Base-by-base conservation (phyloP, 306 rosid species). In the Sicyos baderoa region DNA sequence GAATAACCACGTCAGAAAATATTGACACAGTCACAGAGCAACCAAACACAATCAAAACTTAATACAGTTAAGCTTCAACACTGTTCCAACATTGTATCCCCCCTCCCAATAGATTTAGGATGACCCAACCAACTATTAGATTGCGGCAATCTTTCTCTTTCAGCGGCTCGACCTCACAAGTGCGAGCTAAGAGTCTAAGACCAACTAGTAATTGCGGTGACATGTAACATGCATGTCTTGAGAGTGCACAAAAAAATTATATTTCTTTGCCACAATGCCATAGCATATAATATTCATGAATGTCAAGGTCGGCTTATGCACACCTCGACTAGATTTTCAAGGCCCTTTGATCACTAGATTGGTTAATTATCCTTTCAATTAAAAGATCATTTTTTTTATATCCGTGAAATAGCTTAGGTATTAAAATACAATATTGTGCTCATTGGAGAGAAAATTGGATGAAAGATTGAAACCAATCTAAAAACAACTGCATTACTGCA, bases 81-180 rank as follows among this genome's bases (percentile, higher is more conserved):
- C 17, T 7, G 23, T 53, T 16, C n/a, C n/a, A n/a, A n/a, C n/a
- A n/a, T n/a, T n/a, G n/a, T n/a, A n/a, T n/a, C n/a, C n/a, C n/a
- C n/a, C n/a, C n/a, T n/a, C n/a, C n/a, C n/a, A n/a, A n/a, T n/a
- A n/a, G n/a, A n/a, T n/a, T n/a, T n/a, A n/a, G n/a, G n/a, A n/a
- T n/a, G n/a, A n/a, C n/a, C n/a, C n/a, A n/a, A n/a, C n/a, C n/a
- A n/a, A n/a, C n/a, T n/a, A n/a, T n/a, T n/a, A n/a, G n/a, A n/a
- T n/a, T n/a, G n/a, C n/a, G 35, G 62, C 40, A 60, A 18, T 60
- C 22, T 60, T 29, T 32, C 66, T 56, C n/a, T 56, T 21, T 56
- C 61, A 56, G n/a, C 40, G 14, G 22, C 48, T 60, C 61, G 6
- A 35, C 42, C 42, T 35, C 22, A 32, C 67, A 60, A 60, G 67